Evolutionary conservation across 1,284 basidiomycete genomes (phyloP), one percentile per base, ranked within the genome.

Genomic region (Cryptococcus sp.): DNA sequence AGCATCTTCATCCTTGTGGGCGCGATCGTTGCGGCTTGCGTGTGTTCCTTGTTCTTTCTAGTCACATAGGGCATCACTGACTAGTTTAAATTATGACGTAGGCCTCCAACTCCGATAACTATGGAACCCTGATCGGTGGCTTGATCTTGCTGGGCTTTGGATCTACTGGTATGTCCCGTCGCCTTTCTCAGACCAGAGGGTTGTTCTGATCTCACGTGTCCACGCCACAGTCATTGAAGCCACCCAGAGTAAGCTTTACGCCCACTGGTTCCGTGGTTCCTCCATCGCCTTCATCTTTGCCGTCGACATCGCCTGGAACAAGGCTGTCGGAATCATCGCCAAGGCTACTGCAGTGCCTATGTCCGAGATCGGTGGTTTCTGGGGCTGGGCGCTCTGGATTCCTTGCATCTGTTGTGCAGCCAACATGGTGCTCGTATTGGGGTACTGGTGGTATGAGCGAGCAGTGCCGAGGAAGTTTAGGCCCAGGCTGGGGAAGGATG

Each of bases 311-410:
- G 72, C 72, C 6, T 74, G 72, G 72, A 64, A 60, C 56, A 13
- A 57, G 3, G 54, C 69, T 12, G 65, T 63, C 4, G 68, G 67
- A 0, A 68, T 76, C 20, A 70, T 77, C 50, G 52, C 62, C 9
- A 61, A 62, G 15, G 53, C 68, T 2, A 66, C 69, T 6, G 69
- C 76, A 0, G 66, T 78, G 1, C 78, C 77, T 2, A 73, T 79
- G 59, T 66, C 61, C 4, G 56, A 75, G 18, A 57, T 69, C 43
- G 74, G 73, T n/a, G 76, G 73, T 1, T 69, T 60, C 59, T 77
- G 68, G 66, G 73, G 72, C 24, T 78, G 75, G 72, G 65, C 72
- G 1, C 66, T 78, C 47, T 77, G 78, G 73, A 67, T 78, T 9
- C 74, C 75, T 0, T 62, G 69, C 8, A 73, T 77, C 49, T 48